Evolutionary conservation across 2,329 filamentous ascomycete genomes (phyloP), one percentile per base, ranked within the genome.

Genomic region (Ambrosiella xylebori): DNA sequence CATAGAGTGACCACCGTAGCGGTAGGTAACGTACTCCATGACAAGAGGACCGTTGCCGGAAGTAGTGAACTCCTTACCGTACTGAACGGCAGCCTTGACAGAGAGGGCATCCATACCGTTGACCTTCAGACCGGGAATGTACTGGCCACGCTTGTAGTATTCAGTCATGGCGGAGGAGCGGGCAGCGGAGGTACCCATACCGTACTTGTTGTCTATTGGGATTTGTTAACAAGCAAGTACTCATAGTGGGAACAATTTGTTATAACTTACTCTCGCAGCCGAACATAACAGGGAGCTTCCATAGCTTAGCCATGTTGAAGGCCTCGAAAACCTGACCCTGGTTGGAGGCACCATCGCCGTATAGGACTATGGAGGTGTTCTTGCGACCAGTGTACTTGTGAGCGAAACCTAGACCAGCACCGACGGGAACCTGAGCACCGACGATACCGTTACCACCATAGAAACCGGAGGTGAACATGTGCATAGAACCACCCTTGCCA

Each of bases 221-320:
- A 27, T 19, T 27, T 12, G 36, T 9, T 54, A 19, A 15, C 27
- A 54, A 38, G 12, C 7, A 17, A 8, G 2, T 47, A 8, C n/a
- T 47, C 44, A 19, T 19, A 13, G 19, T 8, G 8, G n/a, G 13
- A 41, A 19, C 5, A 15, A 40, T 15, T 47, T 2, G 8, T 9
- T 27, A 27, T 49, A 36, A 81, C 88, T 71, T 76, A 95, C 90
- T 98, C 79, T 98, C 93, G 73, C 93, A 98, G 65, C 88, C 90
- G 70, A 98, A 98, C 65, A 98, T 85, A 65, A 90, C 82, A 58
- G 93, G 93, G 53, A 98, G 78, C 66, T 93, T 90, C 93, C 93
- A 98, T 65, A 98, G 84, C 81, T 97, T 97, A 63, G 93, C 93
- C 93, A 98, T 98, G 84, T 98, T 98, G 82, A 94, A 98, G 62